phyloP scores from a whole-genome alignment of 1,139 yeast genomes.

The Suhomyces terraborum region DNA sequence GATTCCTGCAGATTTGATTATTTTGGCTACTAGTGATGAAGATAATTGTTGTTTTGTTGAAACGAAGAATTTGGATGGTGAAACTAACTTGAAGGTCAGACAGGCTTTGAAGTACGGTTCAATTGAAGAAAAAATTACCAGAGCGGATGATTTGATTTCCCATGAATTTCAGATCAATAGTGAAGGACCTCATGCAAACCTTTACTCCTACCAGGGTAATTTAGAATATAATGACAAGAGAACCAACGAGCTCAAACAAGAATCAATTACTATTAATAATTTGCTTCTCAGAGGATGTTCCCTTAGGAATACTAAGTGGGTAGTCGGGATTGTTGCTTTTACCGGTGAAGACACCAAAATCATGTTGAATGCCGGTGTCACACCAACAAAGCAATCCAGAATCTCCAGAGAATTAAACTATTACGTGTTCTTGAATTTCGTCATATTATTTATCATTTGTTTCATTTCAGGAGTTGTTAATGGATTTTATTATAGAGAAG shows the following conservation, averaged over 20 bases:
- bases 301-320: slow-evolving; percentile 59
- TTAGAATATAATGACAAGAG: slow-evolving; percentile 32
- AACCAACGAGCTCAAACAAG: slow-evolving; percentile 28
- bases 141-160: slow-evolving; percentile 47
- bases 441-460: slow-evolving; percentile 50
- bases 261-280: slow-evolving; percentile 52
- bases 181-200: slow-evolving; percentile 58
- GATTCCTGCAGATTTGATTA: slow-evolving; percentile 57
- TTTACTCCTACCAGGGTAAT: slow-evolving; percentile 56
- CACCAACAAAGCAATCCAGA: slow-evolving; percentile 59
- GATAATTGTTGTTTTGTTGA: slow-evolving; percentile 59
- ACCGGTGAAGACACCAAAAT: slow-evolving; percentile 60
- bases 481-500: slow-evolving; percentile 47
- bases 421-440: slow-evolving; percentile 51
- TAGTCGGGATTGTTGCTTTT: slow-evolving; percentile 50
- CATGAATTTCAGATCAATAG: slow-evolving; percentile 48
- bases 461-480: slow-evolving; percentile 54
- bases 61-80: slow-evolving; percentile 63
- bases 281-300: slow-evolving; percentile 54
- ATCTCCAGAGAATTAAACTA: slow-evolving; percentile 54
- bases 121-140: slow-evolving; percentile 32
- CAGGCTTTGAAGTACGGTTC: slow-evolving; percentile 49
- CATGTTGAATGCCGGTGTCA: slow-evolving; percentile 58
- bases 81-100: slow-evolving; percentile 58
- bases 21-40: slow-evolving; percentile 54